Percentiles rank a stretch among this genome's conserved stretches.
Conservation (phyloP, 1,284 basidiomycete species). For the Baeospora myosura region DNA sequence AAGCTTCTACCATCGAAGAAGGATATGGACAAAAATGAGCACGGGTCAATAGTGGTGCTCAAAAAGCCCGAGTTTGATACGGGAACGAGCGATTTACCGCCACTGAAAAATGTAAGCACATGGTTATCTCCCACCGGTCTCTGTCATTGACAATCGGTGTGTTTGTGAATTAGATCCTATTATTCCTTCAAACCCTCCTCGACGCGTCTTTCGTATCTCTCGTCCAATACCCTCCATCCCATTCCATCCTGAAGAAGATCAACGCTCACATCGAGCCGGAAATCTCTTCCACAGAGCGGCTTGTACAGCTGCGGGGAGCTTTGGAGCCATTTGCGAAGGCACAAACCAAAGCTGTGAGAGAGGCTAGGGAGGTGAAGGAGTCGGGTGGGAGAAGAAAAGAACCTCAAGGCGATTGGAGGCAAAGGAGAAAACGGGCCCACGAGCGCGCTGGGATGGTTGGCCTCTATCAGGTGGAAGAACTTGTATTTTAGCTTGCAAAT, state of each 20-base stretch:
- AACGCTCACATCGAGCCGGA: slow-evolving; percentile 47
- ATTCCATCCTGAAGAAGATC: slow-evolving; percentile 41
- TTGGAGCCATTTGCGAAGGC: slow-evolving; percentile 53
- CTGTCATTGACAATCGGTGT: slow-evolving; percentile 1
- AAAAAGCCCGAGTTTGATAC: slow-evolving; percentile 20
- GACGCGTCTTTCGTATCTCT: slow-evolving; percentile 63
- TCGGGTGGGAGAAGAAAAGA: slow-evolving; percentile 10
- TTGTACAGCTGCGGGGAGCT: slow-evolving; percentile 50
- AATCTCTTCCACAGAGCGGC: slow-evolving; percentile 37
- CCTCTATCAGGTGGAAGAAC: slow-evolving; percentile 63
- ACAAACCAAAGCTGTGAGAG: slow-evolving; percentile 39
- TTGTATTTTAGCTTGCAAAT: slow-evolving; percentile 52
- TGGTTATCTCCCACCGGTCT: neutral
- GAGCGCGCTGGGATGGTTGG: slow-evolving; percentile 52
- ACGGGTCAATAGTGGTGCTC: slow-evolving; percentile 34
- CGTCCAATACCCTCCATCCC: slow-evolving; percentile 51
- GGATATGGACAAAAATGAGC: slow-evolving; percentile 29
- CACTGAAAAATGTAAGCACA: slow-evolving; percentile 41
- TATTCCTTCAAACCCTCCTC: slow-evolving; percentile 54
- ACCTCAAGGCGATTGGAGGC: slow-evolving; percentile 42
- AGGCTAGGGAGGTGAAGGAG: slow-evolving; percentile 29
- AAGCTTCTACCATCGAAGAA: slow-evolving; percentile 31
- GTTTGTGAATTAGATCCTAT: slow-evolving; percentile 35
- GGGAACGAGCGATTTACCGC: slow-evolving; percentile 28
- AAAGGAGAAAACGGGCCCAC: slow-evolving; percentile 42